Evolutionary conservation across 2,329 filamentous ascomycete genomes (phyloP).

Genomic region (Xylariaceae sp.): DNA sequence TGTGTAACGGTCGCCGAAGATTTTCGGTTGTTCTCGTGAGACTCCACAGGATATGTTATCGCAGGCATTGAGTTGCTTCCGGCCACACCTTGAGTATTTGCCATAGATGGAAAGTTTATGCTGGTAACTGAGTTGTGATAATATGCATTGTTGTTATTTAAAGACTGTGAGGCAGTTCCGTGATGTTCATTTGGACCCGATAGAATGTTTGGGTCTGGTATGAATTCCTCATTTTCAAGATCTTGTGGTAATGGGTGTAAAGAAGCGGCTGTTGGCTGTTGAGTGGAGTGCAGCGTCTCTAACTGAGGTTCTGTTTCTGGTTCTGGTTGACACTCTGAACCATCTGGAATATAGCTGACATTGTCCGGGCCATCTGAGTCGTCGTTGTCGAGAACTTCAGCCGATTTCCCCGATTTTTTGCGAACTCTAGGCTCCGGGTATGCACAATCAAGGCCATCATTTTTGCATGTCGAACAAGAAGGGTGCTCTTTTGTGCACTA

Average conservation of each 20-base stretch:
- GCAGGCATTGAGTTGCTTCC: slow-evolving; percentile 7
- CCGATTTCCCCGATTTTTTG: slow-evolving; percentile 24
- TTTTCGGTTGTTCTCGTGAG: slow-evolving; percentile 13
- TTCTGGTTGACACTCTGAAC: background rate
- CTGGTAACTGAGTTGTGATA: slow-evolving; percentile 18
- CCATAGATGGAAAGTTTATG: slow-evolving; percentile 17
- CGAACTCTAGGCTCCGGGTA: slow-evolving; percentile 29
- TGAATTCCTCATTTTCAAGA: slow-evolving; percentile 31
- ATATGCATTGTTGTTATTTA: slow-evolving; percentile 18
- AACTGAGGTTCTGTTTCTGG: background rate
- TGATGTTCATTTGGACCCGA: slow-evolving; percentile 24
- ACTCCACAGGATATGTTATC: slow-evolving; percentile 16
- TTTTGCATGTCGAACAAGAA: slow-evolving; percentile 28
- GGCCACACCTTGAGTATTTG: slow-evolving; percentile 9
- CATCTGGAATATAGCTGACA: slow-evolving; percentile 1
- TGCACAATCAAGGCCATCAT: slow-evolving; percentile 24
- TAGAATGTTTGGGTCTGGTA: slow-evolving; percentile 32
- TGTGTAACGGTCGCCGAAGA: slow-evolving; percentile 14
- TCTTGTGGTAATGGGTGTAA: slow-evolving; percentile 13
- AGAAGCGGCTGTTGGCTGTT: too few species aligned
- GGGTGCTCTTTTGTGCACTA: slow-evolving; percentile 35
- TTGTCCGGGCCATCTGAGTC: slow-evolving; percentile 20
- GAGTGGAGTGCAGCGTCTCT: too few species aligned
- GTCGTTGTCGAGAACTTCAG: slow-evolving; percentile 16
- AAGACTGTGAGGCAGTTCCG: slow-evolving; percentile 10